Evolutionary conservation across 2,329 filamentous ascomycete genomes (phyloP).

Genomic region (Geoglossum cookeanum): DNA sequence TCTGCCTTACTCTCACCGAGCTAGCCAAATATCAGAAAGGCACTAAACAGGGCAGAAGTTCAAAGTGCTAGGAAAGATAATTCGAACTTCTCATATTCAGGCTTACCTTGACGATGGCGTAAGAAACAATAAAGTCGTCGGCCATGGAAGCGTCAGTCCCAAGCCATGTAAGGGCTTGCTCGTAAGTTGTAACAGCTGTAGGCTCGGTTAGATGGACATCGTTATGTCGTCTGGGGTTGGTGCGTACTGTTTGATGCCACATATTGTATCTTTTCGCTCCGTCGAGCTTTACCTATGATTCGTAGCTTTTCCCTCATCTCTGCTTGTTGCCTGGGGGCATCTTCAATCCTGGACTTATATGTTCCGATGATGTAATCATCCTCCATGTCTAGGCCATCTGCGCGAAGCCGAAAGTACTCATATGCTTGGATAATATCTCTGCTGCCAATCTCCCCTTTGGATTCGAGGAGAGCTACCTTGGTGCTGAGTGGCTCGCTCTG

Average conservation of each 20-base stretch:
- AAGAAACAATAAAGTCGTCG: constrained; percentile 38
- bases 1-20: constrained; percentile 30
- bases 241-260: constrained; percentile 34
- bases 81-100: background rate
- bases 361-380: constrained; percentile 43
- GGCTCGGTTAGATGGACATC: background rate
- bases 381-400: constrained; percentile 26
- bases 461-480: constrained; percentile 37
- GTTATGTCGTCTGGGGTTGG: background rate
- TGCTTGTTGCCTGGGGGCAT: constrained; percentile 33
- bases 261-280: constrained; percentile 37
- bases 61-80: background rate
- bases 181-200: constrained; percentile 36
- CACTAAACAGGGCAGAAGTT: background rate
- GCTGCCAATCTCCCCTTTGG: constrained; percentile 36
- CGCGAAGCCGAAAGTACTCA: constrained; percentile 28
- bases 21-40: constrained; percentile 15
- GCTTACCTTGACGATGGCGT: constrained; percentile 36
- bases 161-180: constrained; percentile 44
- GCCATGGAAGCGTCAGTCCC: constrained; percentile 29
- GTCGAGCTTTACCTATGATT: constrained; percentile 38
- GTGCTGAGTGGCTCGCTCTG: constrained; percentile 36
- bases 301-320: constrained; percentile 36
- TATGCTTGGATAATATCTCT: constrained; percentile 40
- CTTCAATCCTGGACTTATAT: constrained; percentile 38